Evolutionary conservation across 2,329 filamentous ascomycete species (phyloP).

Genomic region (Pseudopyrenochaeta lycopersici): DNA sequence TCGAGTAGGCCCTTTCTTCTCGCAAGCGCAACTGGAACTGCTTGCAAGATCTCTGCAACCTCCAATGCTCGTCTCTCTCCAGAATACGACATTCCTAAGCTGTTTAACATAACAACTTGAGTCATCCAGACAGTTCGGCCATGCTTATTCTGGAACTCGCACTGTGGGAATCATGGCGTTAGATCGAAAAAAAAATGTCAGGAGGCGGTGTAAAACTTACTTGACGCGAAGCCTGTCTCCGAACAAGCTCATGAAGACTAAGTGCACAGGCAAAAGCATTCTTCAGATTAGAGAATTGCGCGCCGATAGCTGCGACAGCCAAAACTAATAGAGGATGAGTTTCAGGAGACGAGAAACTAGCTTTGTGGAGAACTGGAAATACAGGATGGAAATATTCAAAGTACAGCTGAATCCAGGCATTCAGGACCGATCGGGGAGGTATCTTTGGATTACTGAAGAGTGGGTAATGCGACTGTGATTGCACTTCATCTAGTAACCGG

Average conservation of each 20-base stretch:
- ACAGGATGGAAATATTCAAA: conserved; percentile 9
- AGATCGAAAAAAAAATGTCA: not conserved
- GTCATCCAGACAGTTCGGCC: conserved; percentile 6
- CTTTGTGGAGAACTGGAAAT: conserved; percentile 3
- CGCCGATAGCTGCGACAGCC: conserved; percentile 4
- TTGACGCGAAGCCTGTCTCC: not conserved
- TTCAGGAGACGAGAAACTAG: conserved; percentile 1
- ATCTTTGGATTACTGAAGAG: not conserved
- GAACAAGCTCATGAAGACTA: conserved; percentile 3
- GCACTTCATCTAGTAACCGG: too few relatives aligned
- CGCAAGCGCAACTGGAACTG: not conserved
- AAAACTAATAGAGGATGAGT: conserved; percentile 1
- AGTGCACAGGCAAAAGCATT: not conserved
- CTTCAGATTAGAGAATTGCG: conserved; percentile 1
- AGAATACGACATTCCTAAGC: conserved; percentile 4
- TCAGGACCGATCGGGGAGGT: not conserved
- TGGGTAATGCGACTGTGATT: not conserved
- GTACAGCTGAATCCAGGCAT: conserved; percentile 6
- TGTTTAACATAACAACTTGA: conserved; percentile 4
- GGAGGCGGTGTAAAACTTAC: not conserved
- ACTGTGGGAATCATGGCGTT: not conserved
- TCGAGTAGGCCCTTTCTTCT: conserved; percentile 1
- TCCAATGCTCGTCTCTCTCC: conserved; percentile 2
- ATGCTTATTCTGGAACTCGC: not conserved
- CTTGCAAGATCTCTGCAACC: not conserved